Evolutionary conservation across 1,284 basidiomycete genomes (phyloP).

Genomic region (Puccinia novopanici): DNA sequence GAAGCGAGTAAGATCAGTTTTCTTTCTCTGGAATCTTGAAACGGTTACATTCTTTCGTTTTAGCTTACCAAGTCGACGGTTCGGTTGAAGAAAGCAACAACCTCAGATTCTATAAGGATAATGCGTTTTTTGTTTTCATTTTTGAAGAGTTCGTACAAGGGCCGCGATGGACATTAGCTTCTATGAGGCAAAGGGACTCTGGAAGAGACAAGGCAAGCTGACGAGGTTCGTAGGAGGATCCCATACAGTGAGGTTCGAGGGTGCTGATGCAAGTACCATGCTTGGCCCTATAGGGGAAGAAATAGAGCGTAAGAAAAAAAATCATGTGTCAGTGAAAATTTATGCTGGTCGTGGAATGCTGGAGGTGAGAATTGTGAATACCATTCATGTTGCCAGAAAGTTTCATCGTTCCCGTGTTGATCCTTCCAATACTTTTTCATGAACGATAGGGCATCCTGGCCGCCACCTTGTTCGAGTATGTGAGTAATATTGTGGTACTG

Average conservation of each 20-base stretch:
- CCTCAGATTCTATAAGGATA: conserved; percentile 29
- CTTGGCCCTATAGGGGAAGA: conserved; percentile 47
- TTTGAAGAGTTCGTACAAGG: not conserved
- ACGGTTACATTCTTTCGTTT: no score
- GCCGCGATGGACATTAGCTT: not conserved
- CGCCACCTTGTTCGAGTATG: conserved; percentile 67
- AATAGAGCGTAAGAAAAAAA: no score
- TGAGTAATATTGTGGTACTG: conserved; percentile 66
- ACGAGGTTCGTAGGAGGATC: conserved; percentile 43
- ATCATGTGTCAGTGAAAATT: not conserved
- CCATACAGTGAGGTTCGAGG: conserved; percentile 64
- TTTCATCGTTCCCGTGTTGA: conserved; percentile 57
- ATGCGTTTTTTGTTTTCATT: not conserved
- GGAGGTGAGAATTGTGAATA: not conserved
- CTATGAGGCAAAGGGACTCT: not conserved
- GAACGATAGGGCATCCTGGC: conserved; percentile 66
- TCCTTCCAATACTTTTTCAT: conserved; percentile 64
- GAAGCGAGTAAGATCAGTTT: no score
- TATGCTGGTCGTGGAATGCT: not conserved
- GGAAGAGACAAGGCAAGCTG: not conserved
- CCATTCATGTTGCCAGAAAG: conserved; percentile 58
- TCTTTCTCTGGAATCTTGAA: not conserved
- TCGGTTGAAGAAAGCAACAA: conserved; percentile 43
- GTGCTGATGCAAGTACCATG: conserved; percentile 75
- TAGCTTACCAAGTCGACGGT: conserved; percentile 36